Base-by-base conservation (phyloP, 345 rosid species). In the Brassica incana region DNA sequence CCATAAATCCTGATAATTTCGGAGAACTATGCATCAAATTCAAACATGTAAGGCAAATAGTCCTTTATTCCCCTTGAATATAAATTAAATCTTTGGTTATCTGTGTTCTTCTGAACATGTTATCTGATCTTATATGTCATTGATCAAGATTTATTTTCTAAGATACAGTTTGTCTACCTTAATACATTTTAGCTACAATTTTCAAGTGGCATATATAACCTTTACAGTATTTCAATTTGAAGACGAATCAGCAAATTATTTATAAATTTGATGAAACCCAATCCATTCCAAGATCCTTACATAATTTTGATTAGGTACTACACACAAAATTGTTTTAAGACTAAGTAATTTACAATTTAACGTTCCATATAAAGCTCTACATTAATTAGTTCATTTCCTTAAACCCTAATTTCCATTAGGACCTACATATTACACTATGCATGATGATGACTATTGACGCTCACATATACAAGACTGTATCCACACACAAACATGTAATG, bases 1-100 rank as follows among this genome's bases (percentile, higher is more conserved):
- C 87, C 78, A 62, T 80, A 80, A 67, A 70, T 14, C 52, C 18
- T 63, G 66, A 63, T 74, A 35, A 10, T 48, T 62, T 48, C 9
- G n/a, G 43, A 75, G 62, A 6, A 9, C 32, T 33, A 33, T 8
- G 67, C 35, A 68, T 48, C 71, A 36, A 6, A 52, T 54, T 5
- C 6, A 62, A 48, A 75, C 40, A 38, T 80, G 79, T 80, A 75
- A 80, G 79, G 71, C 25, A 69, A 52, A 52, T 20, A 52, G 18
- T 67, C 43, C 16, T 61, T 23, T 45, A 33, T n/a, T 50, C 32
- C 58, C 63, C 67, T 40, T 69, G 63, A 72, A 36, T 66, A 54
- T 68, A 67, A 68, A 48, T 3, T 15, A 69, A 25, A 33, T 56
- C 0, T 66, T 5, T 66, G 15, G 20, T 45, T 23, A 45, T 59